Evolutionary conservation across 257 asterid species (phyloP).

Genomic region (Solanum sejunctum): DNA sequence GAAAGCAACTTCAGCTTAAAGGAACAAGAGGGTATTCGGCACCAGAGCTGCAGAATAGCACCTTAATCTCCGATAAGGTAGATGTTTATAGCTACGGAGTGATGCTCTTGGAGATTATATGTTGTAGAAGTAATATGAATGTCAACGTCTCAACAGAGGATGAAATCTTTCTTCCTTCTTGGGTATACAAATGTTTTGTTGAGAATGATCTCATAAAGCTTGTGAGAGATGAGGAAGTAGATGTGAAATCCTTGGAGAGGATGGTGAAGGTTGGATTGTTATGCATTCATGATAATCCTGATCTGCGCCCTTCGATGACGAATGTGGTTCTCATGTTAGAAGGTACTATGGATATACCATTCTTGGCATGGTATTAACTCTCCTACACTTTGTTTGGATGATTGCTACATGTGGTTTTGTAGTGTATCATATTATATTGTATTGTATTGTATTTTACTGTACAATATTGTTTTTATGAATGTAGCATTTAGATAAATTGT

Average conservation of each 20-base stretch:
- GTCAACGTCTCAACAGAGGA: slow-evolving; percentile 1
- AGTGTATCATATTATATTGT: not conserved
- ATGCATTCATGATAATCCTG: slow-evolving; percentile 14
- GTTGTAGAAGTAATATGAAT: slow-evolving; percentile 6
- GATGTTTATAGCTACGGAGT: slow-evolving; percentile 18
- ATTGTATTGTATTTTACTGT: not conserved
- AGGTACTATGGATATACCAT: slow-evolving; percentile 11
- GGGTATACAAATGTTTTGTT: slow-evolving; percentile 5
- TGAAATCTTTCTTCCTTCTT: not conserved
- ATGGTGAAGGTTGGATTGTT: slow-evolving; percentile 14
- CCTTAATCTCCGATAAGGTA: slow-evolving; percentile 5
- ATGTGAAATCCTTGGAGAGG: slow-evolving; percentile 4
- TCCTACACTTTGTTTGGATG: not conserved
- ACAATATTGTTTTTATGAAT: not conserved
- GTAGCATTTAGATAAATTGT: not conserved
- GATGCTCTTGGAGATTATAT: slow-evolving; percentile 13
- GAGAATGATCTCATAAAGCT: slow-evolving; percentile 1
- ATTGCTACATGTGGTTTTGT: not conserved
- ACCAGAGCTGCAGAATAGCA: slow-evolving; percentile 10
- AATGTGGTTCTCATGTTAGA: slow-evolving; percentile 16
- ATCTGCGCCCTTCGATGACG: slow-evolving; percentile 12
- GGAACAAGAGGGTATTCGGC: slow-evolving; percentile 12
- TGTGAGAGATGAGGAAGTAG: slow-evolving; percentile 11
- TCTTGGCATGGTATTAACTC: not conserved
- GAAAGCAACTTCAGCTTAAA: not conserved